Evolutionary conservation across 176 grass and related monocot genomes (phyloP).

Genomic region (Elaeis guineensis): DNA sequence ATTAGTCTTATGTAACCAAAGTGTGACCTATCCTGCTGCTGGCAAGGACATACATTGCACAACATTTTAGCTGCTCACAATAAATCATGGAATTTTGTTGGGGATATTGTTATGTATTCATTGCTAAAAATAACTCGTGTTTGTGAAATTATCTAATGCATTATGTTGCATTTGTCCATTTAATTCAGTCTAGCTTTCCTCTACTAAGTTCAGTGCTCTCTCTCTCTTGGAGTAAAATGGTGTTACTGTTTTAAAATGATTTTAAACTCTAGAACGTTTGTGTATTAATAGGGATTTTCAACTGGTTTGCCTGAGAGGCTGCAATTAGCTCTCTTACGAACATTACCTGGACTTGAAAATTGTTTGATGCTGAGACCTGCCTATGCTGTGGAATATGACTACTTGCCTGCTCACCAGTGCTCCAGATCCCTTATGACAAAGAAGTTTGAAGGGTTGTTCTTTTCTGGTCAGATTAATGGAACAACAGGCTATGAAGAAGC

Average conservation of each 20-base stretch:
- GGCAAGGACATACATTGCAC: too few species aligned
- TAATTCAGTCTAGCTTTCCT: too few species aligned
- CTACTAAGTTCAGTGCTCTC: too few species aligned
- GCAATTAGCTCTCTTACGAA: slow-evolving; percentile 75
- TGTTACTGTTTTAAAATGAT: neutral
- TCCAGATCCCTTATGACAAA: slow-evolving; percentile 99
- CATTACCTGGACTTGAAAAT: slow-evolving; percentile 85
- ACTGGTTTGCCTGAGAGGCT: slow-evolving; percentile 89
- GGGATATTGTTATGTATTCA: too few species aligned
- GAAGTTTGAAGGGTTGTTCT: slow-evolving; percentile 83
- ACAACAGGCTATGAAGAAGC: slow-evolving; percentile 99
- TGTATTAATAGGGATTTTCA: slow-evolving; percentile 63
- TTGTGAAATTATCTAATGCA: too few species aligned
- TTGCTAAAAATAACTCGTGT: too few species aligned
- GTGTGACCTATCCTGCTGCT: too few species aligned
- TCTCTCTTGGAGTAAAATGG: too few species aligned
- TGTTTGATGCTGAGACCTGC: slow-evolving; percentile 93
- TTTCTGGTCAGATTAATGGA: slow-evolving; percentile 98
- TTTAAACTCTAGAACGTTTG: neutral
- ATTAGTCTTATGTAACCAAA: too few species aligned
- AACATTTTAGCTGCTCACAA: too few species aligned
- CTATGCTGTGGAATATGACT: slow-evolving; percentile 98
- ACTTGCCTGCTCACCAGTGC: slow-evolving; percentile 83
- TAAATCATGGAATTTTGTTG: too few species aligned
- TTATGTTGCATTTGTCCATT: too few species aligned